phyloP scores from a whole-genome alignment of 2,329 filamentous ascomycete species.

The Fusarium napiforme region DNA sequence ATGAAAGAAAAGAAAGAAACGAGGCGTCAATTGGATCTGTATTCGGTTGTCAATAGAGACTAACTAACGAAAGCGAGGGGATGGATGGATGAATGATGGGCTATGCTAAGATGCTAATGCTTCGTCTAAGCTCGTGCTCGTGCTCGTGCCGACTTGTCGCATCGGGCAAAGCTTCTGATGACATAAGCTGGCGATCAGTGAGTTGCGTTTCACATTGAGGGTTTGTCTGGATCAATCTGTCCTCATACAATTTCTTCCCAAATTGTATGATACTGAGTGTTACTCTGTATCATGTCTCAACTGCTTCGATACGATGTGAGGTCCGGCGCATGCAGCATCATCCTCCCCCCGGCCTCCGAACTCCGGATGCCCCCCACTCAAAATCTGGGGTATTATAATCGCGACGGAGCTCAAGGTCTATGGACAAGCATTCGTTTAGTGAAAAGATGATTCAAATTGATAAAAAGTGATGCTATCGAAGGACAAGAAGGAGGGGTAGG shows the following conservation, averaged over 20 bases:
- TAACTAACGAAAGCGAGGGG: constrained; percentile 3
- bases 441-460: background rate
- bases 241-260: background rate
- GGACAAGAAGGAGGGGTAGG: background rate
- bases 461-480: background rate
- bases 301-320: background rate
- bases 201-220: background rate
- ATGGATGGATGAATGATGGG: background rate
- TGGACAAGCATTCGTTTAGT: too few relatives aligned
- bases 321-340: background rate
- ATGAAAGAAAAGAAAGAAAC: constrained; percentile 11
- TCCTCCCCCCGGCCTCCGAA: background rate
- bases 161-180: constrained; percentile 37
- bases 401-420: background rate
- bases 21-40: constrained; percentile 28
- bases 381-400: background rate
- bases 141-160: constrained; percentile 32
- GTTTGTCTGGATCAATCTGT: background rate
- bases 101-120: background rate
- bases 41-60: constrained; percentile 41
- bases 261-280: background rate
- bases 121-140: constrained; percentile 11
- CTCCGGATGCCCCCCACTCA: constrained; percentile 5
- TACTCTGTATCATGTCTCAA: too few relatives aligned
- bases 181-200: constrained; percentile 34